Evolutionary conservation across 768 basidiomycete species (phyloP), one percentile per base, ranked within the genome.

Genomic region (Agaricus subrufescens): DNA sequence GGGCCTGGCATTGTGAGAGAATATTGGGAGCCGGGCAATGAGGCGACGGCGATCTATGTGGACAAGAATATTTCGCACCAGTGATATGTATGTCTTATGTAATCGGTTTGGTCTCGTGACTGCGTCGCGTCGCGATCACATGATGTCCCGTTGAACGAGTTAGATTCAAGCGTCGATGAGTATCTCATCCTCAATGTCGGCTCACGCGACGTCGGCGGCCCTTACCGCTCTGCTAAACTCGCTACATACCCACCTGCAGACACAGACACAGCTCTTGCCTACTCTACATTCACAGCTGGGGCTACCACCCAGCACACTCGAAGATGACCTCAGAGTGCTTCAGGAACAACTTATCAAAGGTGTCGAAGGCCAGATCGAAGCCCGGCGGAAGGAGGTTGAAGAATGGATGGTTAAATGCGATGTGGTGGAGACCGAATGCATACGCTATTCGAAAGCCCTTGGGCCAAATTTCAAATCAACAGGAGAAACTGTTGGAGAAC

Each of bases 231-330:
- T 93, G 14, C 77, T 94, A 8, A 83, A 88, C 66, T 86, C 89
- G 23, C 69, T 94, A 27, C 89, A 92, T 60, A 78, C 84, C 2
- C 87, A 90, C 67, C 73, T 94, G 4, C 87, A 89, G 67, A 72
- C 85, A 1, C 92, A 95, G 70, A 91, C 90, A 0, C 86, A 89
- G 59, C 76, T 91, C 31, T 75, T 96, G 2, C 91, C 91, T 14
- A 84, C 86, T 6, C 75, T 96, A 3, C 92, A 95, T 69, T 77
- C 82, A 1, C 91, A 91, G 64, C 87, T 96, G 14, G 92, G 91
- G 31, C 78, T 95, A 12, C 91, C 93, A 8, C 70, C 83, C 27
- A 83, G 85, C 10, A 86, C 91, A 0, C 81, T 95, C 43, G 84
- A 90, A 66, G 87, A 91, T 67, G 94, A 97, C 57, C 77, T 95